Evolutionary conservation across 176 grass and related monocot species (phyloP), one percentile per base, ranked within the genome.

Genomic region (Areca catechu): DNA sequence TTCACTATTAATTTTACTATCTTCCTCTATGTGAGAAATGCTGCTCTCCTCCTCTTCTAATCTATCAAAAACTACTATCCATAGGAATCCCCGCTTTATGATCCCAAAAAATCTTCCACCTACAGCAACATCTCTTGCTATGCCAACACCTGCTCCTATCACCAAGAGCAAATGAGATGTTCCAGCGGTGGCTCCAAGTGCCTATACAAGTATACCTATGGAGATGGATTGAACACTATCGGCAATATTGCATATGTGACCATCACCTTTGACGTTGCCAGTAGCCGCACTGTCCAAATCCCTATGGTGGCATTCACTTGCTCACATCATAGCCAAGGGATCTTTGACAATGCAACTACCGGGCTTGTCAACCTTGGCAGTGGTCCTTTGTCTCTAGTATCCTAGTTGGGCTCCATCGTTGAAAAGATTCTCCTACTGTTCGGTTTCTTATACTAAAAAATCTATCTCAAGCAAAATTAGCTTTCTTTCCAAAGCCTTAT

Each of bases 381-480:
- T 3, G 28, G 60, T 14, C 22, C 25, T 4, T 48, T 49, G 5
- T 74, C 71, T 56, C 30, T 74, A 3, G 52, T 65, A 22, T 51
- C 18, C 51, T 60, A 74, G 51, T 20, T 74, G 15, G 61, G 60
- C 48, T 18, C 50, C 63, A 55, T 17, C 22, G 17, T 66, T 24
- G 71, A 23, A 29, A 74, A 58, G 21, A 25, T 65, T 74, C 22
- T 74, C 71, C 15, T 66, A 74, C 64, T 66, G 71, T 48, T 74
- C 66, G 30, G 34, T 66, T 22, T 61, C 71, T 50, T 59, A 24
- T 19, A 15, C 4, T 56, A 24, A 71, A 4, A n/a, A 71, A 6
- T 10, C 24, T 18, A 1, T 48, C 68, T 16, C 1, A 4, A 71
- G 54, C 37, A 71, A 60, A 15, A 27, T 71, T 27, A 71, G 20